phyloP scores from a whole-genome alignment of 176 grass and related monocot species.

The Bonia amplexicaulis region DNA sequence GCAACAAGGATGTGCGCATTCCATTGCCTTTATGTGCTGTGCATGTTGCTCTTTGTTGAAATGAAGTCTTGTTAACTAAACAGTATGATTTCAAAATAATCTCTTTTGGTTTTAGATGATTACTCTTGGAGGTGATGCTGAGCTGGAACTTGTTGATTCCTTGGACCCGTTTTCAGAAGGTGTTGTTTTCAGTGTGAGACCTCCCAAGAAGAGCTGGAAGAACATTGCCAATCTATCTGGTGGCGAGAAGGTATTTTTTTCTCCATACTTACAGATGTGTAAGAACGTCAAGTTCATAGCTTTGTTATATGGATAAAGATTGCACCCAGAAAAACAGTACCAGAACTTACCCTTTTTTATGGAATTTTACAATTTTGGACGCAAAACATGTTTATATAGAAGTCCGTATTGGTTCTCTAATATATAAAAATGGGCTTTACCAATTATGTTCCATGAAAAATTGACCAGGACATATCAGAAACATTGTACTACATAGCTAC shows the following conservation, averaged over 20 bases:
- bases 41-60: not conserved
- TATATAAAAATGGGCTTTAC: not conserved
- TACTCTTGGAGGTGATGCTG: slow-evolving; percentile 96
- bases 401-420: not conserved
- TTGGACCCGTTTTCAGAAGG: slow-evolving; percentile 98
- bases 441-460: not conserved
- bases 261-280: not conserved
- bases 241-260: slow-evolving; percentile 76
- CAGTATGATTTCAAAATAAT: not conserved
- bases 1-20: not conserved
- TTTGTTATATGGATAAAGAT: slow-evolving; percentile 11
- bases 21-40: not conserved
- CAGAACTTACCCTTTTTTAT: not conserved
- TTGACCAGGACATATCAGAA: not conserved
- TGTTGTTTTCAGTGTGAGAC: slow-evolving; percentile 97
- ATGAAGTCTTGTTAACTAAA: not conserved
- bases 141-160: slow-evolving; percentile 96
- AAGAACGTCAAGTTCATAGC: not conserved
- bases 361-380: not conserved
- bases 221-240: slow-evolving; percentile 98
- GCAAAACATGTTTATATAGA: not conserved
- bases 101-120: slow-evolving; percentile 71
- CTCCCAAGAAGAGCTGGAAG: slow-evolving; percentile 97
- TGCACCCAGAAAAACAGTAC: not conserved
- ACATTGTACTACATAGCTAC: not conserved